Conservation (phyloP, 805 yeast species). For the Metschnikowia aberdeeniae region DNA sequence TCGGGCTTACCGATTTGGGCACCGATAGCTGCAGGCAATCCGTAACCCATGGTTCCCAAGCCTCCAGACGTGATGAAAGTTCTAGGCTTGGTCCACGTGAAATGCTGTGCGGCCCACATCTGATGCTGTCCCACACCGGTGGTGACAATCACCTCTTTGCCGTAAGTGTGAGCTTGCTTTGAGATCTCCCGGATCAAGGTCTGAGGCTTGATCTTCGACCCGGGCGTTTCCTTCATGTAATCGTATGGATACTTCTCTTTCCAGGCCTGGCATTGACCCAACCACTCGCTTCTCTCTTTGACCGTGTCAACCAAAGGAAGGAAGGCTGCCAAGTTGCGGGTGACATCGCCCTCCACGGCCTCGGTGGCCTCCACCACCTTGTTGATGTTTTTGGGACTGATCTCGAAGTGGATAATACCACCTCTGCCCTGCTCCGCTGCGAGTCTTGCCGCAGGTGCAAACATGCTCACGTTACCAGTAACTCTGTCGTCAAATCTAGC, state of each 20-base stretch:
- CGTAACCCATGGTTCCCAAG: slow-evolving; percentile 97
- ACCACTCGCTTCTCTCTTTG: slow-evolving; percentile 74
- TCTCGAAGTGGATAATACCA: slow-evolving; percentile 95
- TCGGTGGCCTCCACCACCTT: slow-evolving; percentile 95
- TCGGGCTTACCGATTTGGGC: slow-evolving; percentile 97
- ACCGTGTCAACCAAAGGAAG: slow-evolving; percentile 68
- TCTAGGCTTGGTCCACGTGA: slow-evolving; percentile 90
- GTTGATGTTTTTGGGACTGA: slow-evolving; percentile 94
- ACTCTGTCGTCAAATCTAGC: slow-evolving; percentile 99
- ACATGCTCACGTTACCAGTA: slow-evolving; percentile 77
- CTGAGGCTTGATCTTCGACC: slow-evolving; percentile 84
- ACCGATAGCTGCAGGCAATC: slow-evolving; percentile 96
- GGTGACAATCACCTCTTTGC: slow-evolving; percentile 79
- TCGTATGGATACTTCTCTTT: slow-evolving; percentile 80
- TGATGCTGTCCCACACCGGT: slow-evolving; percentile 99
- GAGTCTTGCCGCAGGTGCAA: slow-evolving; percentile 88
- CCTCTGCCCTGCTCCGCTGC: slow-evolving; percentile 90
- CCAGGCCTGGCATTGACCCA: slow-evolving; percentile 71
- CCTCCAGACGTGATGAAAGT: slow-evolving; percentile 98
- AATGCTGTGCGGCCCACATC: slow-evolving; percentile 99
- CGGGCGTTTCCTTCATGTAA: slow-evolving; percentile 78
- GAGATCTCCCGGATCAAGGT: slow-evolving; percentile 79
- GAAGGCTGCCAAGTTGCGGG: slow-evolving; percentile 67
- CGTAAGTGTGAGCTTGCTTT: slow-evolving; percentile 57
- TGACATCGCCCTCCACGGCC: slow-evolving; percentile 95